Evolutionary conservation across 2,329 filamentous ascomycete genomes (phyloP).

Genomic region (Botrytis porri): DNA sequence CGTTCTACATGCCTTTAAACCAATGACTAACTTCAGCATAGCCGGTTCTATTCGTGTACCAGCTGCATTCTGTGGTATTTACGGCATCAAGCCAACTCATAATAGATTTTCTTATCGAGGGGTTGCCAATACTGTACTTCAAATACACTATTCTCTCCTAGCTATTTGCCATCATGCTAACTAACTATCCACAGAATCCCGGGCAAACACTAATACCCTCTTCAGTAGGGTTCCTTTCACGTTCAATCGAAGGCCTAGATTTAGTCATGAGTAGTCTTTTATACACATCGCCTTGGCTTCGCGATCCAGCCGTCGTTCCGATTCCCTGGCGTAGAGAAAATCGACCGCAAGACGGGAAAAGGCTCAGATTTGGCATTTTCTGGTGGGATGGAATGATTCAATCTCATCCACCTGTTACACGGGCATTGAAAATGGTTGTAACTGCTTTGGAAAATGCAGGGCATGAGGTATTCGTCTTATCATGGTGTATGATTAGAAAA

Average conservation of each 20-base stretch:
- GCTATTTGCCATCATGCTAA: neutral
- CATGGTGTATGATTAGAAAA: neutral
- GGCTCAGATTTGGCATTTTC: slow-evolving; percentile 53
- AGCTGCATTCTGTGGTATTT: slow-evolving; percentile 37
- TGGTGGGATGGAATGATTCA: slow-evolving; percentile 48
- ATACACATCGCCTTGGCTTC: slow-evolving; percentile 57
- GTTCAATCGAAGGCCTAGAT: slow-evolving; percentile 50
- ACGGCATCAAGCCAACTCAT: slow-evolving; percentile 38
- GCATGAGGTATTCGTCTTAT: neutral
- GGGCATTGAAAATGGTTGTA: slow-evolving; percentile 48
- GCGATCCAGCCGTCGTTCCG: slow-evolving; percentile 60
- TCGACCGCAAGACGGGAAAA: slow-evolving; percentile 28
- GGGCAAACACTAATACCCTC: slow-evolving; percentile 60
- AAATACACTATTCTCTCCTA: neutral
- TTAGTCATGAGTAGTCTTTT: slow-evolving; percentile 55
- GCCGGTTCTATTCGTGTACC: slow-evolving; percentile 36
- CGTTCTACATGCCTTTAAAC: neutral
- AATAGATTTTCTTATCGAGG: slow-evolving; percentile 46
- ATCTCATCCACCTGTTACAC: slow-evolving; percentile 53
- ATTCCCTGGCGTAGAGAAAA: slow-evolving; percentile 56
- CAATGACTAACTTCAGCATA: neutral
- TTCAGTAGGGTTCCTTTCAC: slow-evolving; percentile 59
- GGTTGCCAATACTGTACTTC: slow-evolving; percentile 53
- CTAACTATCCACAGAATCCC: slow-evolving; percentile 6
- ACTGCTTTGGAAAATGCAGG: neutral